Evolutionary conservation across 164 flowering plant genomes (phyloP), one percentile per base, ranked within the genome.

Genomic region (Vitis vinifera): DNA sequence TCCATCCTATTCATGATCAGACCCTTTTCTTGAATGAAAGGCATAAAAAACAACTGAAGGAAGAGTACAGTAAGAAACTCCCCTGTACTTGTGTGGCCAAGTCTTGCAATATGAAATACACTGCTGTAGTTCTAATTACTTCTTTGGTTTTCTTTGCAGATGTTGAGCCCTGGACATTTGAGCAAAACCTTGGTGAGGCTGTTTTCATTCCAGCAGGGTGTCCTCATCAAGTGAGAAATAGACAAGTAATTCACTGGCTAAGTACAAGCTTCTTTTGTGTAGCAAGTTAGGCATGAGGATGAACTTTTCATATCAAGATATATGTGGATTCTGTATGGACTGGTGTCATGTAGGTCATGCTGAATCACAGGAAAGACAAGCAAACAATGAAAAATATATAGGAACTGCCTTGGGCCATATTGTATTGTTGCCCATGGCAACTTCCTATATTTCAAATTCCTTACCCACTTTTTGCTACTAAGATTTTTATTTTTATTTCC

Each of bases 1-100:
- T 65, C 70, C 88, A 86, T 70, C 85, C 86, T 11, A 81, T 86
- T 65, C 86, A 79, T 78, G 88, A 86, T 68, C 81, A 82, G 73
- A 63, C 79, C 31, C 78, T 84, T 59, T 84, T 76, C 76, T 73
- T 82, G 58, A 73, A 69, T 47, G 14, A 74, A 56, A 67, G 71
- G 47, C 86, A 84, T 71, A 84, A 84, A 70, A 79, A 73, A 63
- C 84, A 71, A 76, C 86, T 86, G 23, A 84, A 84, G 77, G 82
- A 86, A 69, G 88, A 84, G 66, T 82, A 67, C 51, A 65, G 86
- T 82, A 30, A 64, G 82, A 51, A 10, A 51, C 15, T 10, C 53
- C 15, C 13, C 15, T 10, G 53, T 10, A 2, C 53, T 51, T 51
- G 53, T 10, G 4, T 51, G 53, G 53, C 4, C 53, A 51, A 37